Conservation (phyloP, 2,329 filamentous ascomycete species). For the Tricladium varicosporioides region DNA sequence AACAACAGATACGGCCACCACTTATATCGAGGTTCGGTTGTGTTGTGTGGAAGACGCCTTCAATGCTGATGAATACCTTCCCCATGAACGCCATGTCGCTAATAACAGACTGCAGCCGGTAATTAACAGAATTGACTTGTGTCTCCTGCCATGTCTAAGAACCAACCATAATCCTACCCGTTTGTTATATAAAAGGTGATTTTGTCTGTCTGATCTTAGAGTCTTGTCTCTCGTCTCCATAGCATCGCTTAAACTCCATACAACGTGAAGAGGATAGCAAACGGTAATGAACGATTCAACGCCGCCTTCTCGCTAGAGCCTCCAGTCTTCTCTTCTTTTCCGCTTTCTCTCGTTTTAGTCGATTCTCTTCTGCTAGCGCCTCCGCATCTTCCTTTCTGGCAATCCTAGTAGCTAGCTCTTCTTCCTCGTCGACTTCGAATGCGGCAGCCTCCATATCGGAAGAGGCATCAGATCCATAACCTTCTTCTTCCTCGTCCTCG, state of each 20-base stretch:
- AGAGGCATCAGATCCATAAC: constrained; percentile 62
- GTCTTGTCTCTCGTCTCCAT: background rate
- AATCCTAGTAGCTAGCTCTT: constrained; percentile 57
- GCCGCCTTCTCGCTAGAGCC: constrained; percentile 32
- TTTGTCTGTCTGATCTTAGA: background rate
- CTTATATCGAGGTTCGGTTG: background rate
- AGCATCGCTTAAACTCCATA: too few relatives aligned
- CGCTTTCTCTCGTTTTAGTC: constrained; percentile 61
- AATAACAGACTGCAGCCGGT: background rate
- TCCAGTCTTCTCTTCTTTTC: constrained; percentile 38
- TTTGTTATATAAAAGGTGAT: background rate
- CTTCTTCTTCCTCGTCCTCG: constrained; percentile 47
- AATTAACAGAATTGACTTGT: background rate
- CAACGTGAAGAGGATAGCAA: background rate
- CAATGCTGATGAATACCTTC: background rate
- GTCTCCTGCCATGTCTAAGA: background rate
- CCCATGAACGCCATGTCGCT: background rate
- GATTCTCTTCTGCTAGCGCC: constrained; percentile 60
- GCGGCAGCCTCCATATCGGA: constrained; percentile 79
- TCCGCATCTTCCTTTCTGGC: constrained; percentile 67
- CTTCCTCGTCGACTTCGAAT: constrained; percentile 72
- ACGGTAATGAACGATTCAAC: background rate
- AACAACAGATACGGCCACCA: too few relatives aligned
- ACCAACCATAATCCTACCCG: background rate
- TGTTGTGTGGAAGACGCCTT: background rate